These are phyloP conservation scores for Parietaria judaica DNA, from an alignment of 306 rosid genomes.

Conservation along the genomic window DNA sequence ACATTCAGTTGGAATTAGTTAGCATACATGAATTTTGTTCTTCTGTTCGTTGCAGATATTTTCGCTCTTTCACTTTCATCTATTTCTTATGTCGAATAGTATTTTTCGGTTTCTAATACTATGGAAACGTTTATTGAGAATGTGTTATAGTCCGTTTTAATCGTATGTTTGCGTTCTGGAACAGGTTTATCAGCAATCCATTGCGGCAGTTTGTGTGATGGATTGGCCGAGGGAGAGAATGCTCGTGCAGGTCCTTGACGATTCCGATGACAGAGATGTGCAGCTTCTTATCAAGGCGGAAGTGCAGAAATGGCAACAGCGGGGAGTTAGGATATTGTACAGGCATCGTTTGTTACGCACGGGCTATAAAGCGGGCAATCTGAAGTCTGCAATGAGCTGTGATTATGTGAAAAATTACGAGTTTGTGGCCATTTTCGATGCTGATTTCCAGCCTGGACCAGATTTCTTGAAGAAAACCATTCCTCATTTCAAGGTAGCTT, in stretches of 20 bases:
- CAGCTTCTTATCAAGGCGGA: conserved; percentile 93
- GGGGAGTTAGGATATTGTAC: conserved; percentile 75
- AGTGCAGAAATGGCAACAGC: conserved; percentile 93
- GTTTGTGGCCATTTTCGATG: conserved; percentile 94
- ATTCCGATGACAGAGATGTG: conserved; percentile 78
- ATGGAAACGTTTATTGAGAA: no score
- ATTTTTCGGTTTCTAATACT: no score
- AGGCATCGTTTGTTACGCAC: conserved; percentile 90
- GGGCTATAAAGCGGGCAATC: conserved; percentile 98
- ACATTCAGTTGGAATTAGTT: no score
- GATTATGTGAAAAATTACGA: conserved; percentile 93
- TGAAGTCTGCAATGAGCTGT: conserved; percentile 91
- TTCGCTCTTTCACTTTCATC: no score
- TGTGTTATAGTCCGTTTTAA: no score
- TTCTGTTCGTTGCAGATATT: no score
- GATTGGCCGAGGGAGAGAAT: conserved; percentile 97
- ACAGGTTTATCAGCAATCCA: conserved; percentile 97
- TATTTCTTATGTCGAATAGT: no score
- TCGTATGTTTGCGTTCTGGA: neutral
- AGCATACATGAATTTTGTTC: no score
- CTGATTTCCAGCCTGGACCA: conserved; percentile 95
- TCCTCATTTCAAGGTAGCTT: conserved; percentile 87
- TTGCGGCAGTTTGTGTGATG: conserved; percentile 80
- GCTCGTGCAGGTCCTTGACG: conserved; percentile 94
- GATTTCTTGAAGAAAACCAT: conserved; percentile 90